Evolutionary conservation across 164 flowering plant genomes (phyloP).

Genomic region (Umbilicus rupestris): DNA sequence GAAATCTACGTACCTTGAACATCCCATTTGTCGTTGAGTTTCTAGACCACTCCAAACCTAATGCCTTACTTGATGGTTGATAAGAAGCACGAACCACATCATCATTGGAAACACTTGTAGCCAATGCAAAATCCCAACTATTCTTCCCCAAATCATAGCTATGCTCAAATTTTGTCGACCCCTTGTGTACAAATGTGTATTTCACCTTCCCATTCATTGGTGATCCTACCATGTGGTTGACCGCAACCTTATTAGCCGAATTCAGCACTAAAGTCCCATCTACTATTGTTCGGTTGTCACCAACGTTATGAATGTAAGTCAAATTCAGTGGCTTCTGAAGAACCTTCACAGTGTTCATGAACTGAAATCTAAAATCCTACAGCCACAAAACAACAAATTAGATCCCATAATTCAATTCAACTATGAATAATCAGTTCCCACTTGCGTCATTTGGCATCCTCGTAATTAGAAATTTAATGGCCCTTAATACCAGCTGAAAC

Average conservation of each 20-base stretch:
- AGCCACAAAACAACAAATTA: background rate
- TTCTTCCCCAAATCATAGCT: constrained; percentile 62
- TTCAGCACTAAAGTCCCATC: constrained; percentile 65
- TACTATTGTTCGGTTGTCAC: constrained; percentile 53
- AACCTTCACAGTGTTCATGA: constrained; percentile 68
- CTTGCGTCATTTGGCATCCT: background rate
- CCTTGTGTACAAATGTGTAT: constrained; percentile 61
- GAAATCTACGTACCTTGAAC: constrained; percentile 50
- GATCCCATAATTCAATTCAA: background rate
- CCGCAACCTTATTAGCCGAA: constrained; percentile 73
- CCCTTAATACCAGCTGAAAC: too few species aligned
- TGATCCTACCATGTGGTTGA: constrained; percentile 55
- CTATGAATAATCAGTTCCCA: background rate
- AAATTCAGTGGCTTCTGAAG: constrained; percentile 69
- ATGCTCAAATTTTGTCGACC: constrained; percentile 67
- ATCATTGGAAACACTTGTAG: constrained; percentile 51
- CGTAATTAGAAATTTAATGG: too few species aligned
- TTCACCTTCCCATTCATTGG: constrained; percentile 51
- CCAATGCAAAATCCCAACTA: constrained; percentile 73
- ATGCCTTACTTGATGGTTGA: constrained; percentile 47
- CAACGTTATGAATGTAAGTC: constrained; percentile 56
- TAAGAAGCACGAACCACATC: constrained; percentile 69
- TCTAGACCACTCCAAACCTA: constrained; percentile 75
- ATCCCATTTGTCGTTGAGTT: constrained; percentile 46
- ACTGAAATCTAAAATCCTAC: constrained; percentile 81